These are phyloP conservation scores for Orobanche coerulescens DNA, from an alignment of 257 asterid species.

Conservation along the genomic window DNA sequence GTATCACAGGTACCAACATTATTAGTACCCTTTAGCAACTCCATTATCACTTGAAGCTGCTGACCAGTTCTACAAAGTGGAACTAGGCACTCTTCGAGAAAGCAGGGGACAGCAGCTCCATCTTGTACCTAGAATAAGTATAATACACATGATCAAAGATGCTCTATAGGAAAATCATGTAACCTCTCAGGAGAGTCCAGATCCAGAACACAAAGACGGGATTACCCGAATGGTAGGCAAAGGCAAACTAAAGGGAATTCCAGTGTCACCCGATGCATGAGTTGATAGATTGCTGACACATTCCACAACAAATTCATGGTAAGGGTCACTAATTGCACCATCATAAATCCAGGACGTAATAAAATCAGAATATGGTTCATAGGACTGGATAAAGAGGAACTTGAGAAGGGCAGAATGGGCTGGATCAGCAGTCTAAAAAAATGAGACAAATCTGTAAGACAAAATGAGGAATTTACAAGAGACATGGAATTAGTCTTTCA, in stretches of 20 bases:
- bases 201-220: slow-evolving; percentile 22
- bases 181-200: slow-evolving; percentile 20
- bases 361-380: slow-evolving; percentile 80
- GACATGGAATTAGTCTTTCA: slow-evolving; percentile 1
- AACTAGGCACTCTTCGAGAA: slow-evolving; percentile 65
- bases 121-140: slow-evolving; percentile 59
- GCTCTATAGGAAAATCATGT: slow-evolving; percentile 20
- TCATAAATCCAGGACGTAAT: slow-evolving; percentile 92
- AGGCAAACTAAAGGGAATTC: slow-evolving; percentile 39
- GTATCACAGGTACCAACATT: slow-evolving; percentile 40
- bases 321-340: slow-evolving; percentile 76
- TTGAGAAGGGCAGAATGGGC: slow-evolving; percentile 70
- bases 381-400: slow-evolving; percentile 77
- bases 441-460: slow-evolving; percentile 15
- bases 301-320: slow-evolving; percentile 74
- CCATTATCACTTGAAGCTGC: slow-evolving; percentile 87
- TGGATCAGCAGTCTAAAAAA: slow-evolving; percentile 76
- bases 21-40: slow-evolving; percentile 67
- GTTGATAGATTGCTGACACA: slow-evolving; percentile 29
- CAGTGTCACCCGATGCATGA: slow-evolving; percentile 29
- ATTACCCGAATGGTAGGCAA: slow-evolving; percentile 68
- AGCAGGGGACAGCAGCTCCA: slow-evolving; percentile 74
- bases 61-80: slow-evolving; percentile 94
- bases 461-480: slow-evolving; percentile 13
- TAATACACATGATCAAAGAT: slow-evolving; percentile 22